A percentile compares a stretch with the other conserved stretches of the same genome.
phyloP scores from a whole-genome alignment of 331 rosid species.

The Ulmus americana region DNA sequence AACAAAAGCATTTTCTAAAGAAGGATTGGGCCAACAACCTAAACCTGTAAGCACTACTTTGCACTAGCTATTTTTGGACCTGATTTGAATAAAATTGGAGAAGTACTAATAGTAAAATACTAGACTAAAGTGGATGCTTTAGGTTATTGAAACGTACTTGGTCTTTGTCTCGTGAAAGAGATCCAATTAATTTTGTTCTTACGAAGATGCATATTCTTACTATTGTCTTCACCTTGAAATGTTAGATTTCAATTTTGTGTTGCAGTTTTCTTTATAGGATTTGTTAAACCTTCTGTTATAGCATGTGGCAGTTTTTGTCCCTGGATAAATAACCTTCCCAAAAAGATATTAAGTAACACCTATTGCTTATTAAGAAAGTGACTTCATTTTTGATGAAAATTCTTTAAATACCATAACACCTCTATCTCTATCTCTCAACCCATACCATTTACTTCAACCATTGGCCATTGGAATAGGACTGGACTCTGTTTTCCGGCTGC shows the following conservation, averaged over 20 bases:
- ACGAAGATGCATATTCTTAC: background rate
- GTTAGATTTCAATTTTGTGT: background rate
- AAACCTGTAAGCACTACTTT: conserved; percentile 67
- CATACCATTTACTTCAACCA: no score
- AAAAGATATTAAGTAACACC: no score
- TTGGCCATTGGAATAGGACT: no score
- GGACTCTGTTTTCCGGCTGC: no score
- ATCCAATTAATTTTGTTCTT: background rate
- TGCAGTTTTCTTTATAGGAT: no score
- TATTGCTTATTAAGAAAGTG: no score
- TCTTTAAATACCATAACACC: no score
- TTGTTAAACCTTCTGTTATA: no score
- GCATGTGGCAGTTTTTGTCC: no score
- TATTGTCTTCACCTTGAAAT: background rate
- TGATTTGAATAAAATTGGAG: background rate
- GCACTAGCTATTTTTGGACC: background rate
- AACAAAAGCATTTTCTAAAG: conserved; percentile 96
- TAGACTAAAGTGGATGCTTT: background rate
- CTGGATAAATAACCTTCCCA: no score
- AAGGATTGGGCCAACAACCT: conserved; percentile 96
- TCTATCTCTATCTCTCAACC: no score
- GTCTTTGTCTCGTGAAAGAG: background rate
- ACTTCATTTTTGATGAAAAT: no score
- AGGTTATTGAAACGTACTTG: background rate
- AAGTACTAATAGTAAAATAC: background rate